Conservation (phyloP, 108 stramenopile genomes). For the Cyclotella atomus region DNA sequence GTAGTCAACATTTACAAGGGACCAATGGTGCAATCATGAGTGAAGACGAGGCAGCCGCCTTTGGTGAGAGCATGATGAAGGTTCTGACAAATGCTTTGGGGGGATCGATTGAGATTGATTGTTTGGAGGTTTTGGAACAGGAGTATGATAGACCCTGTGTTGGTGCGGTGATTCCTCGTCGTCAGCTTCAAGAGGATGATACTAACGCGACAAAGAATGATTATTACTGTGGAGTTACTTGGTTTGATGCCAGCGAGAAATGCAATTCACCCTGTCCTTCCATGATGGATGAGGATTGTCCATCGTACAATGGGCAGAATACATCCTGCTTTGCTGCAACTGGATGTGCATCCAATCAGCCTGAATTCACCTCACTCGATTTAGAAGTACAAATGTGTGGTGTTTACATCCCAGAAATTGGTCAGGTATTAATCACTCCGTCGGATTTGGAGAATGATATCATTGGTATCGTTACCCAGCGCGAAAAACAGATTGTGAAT, state of each 20-base stretch:
- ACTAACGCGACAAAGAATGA: too few species aligned
- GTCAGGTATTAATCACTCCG: background rate
- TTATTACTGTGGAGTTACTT: background rate
- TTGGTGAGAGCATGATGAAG: background rate
- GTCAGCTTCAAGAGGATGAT: background rate
- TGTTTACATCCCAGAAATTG: conserved; percentile 11
- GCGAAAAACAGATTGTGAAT: background rate
- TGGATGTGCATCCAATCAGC: background rate
- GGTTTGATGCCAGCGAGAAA: conserved; percentile 7
- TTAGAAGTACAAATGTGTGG: background rate
- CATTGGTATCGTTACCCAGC: background rate
- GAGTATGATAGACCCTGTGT: conserved; percentile 28
- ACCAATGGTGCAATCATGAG: background rate
- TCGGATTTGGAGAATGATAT: background rate
- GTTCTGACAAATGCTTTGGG: background rate
- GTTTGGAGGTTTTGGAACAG: background rate
- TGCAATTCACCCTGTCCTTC: conserved; percentile 10
- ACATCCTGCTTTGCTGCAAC: conserved; percentile 2
- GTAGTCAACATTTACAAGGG: background rate
- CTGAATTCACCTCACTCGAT: conserved; percentile 5
- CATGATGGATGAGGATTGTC: background rate
- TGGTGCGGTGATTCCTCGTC: background rate
- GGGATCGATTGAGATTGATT: background rate
- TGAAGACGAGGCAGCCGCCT: background rate
- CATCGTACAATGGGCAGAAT: background rate